Evolutionary conservation across 2,329 filamentous ascomycete species (phyloP).

Genomic region (Epichloe uncinata): DNA sequence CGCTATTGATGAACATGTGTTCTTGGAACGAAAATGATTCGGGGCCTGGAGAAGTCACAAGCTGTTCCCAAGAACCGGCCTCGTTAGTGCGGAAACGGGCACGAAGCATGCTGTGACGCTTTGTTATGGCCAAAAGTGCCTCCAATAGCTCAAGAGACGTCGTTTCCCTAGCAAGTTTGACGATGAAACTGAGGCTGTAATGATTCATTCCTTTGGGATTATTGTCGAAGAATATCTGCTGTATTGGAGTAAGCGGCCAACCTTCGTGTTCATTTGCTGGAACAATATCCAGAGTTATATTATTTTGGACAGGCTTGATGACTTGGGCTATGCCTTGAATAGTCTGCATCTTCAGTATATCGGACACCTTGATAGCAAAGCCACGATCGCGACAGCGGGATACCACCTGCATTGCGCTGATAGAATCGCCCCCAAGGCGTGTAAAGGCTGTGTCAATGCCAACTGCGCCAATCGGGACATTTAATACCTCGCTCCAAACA

Average conservation of each 20-base stretch:
- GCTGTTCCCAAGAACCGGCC: constrained; percentile 11
- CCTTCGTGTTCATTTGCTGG: not conserved
- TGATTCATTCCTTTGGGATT: constrained; percentile 15
- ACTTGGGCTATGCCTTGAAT: not conserved
- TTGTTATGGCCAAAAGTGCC: constrained; percentile 15
- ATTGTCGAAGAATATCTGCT: not conserved
- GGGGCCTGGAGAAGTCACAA: constrained; percentile 5
- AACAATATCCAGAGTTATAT: not conserved
- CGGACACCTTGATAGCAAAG: constrained; percentile 17
- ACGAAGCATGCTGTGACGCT: constrained; percentile 23
- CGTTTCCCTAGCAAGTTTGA: constrained; percentile 9
- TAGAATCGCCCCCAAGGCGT: constrained; percentile 20
- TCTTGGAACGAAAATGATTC: not conserved
- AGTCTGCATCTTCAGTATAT: constrained; percentile 15
- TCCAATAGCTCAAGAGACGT: not conserved
- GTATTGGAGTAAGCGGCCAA: not conserved
- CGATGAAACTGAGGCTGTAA: constrained; percentile 31
- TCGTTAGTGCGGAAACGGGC: constrained; percentile 15
- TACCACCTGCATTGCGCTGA: constrained; percentile 28
- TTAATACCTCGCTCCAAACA: not conserved
- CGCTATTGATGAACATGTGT: not conserved
- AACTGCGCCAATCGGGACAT: not conserved
- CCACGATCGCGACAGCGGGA: constrained; percentile 22
- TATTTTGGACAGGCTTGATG: not conserved
- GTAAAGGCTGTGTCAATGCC: not conserved